Evolutionary conservation across 2,329 filamentous ascomycete genomes (phyloP).

Genomic region (Ceratocystis colombiana): DNA sequence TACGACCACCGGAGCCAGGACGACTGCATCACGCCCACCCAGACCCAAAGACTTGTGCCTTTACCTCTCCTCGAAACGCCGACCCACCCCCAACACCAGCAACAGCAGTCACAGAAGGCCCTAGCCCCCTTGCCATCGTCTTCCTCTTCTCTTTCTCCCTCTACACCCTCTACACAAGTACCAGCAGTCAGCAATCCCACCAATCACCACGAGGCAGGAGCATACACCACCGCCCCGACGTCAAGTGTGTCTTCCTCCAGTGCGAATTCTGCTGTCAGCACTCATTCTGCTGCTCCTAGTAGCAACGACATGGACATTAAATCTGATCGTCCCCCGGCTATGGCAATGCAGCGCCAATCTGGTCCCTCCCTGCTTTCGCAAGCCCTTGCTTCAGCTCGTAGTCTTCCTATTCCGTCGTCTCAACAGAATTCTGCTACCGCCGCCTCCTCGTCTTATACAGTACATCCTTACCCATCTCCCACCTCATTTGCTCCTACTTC

Average conservation of each 20-base stretch:
- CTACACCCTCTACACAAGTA: slow-evolving; percentile 5
- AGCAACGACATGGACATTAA: slow-evolving; percentile 31
- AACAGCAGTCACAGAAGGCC: slow-evolving; percentile 10
- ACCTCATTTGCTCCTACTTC: slow-evolving; percentile 7
- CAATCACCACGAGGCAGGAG: slow-evolving; percentile 4
- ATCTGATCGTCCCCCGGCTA: slow-evolving; percentile 36
- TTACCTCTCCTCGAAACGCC: neutral
- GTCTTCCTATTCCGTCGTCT: slow-evolving; percentile 34
- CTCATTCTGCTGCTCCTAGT: neutral
- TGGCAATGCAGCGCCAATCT: slow-evolving; percentile 36
- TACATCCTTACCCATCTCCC: slow-evolving; percentile 19
- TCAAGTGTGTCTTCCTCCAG: slow-evolving; percentile 8
- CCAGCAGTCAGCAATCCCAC: slow-evolving; percentile 1
- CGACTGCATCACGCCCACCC: slow-evolving; percentile 4
- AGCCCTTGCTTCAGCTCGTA: slow-evolving; percentile 49
- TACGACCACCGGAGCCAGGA: neutral
- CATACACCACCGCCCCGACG: neutral
- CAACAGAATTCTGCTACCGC: slow-evolving; percentile 14
- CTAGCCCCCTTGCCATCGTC: neutral
- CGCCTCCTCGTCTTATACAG: slow-evolving; percentile 19
- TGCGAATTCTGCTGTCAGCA: neutral
- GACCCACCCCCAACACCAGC: neutral
- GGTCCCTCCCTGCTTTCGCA: slow-evolving; percentile 49
- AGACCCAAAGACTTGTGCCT: neutral
- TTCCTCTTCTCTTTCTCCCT: slow-evolving; percentile 10